These are phyloP conservation scores for Nidula niveotomentosa DNA, from an alignment of 1,284 basidiomycete species.

Conservation along the genomic window DNA sequence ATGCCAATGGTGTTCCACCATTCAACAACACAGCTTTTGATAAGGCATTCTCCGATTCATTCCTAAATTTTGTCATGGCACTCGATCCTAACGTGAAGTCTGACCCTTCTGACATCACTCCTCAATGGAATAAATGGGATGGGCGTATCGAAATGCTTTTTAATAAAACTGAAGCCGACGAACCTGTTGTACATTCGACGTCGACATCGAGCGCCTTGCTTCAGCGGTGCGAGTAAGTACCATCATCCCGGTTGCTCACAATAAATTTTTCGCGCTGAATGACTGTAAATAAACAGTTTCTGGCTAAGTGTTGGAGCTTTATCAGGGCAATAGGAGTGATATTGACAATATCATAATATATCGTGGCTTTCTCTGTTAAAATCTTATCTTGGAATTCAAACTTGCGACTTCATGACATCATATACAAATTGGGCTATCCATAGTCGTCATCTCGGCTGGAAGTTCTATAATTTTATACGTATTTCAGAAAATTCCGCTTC, in stretches of 20 bases:
- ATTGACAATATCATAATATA: neutral
- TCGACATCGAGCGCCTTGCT: neutral
- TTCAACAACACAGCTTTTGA: constrained; percentile 35
- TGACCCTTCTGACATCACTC: neutral
- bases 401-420: too few relatives aligned
- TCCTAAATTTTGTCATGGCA: constrained; percentile 33
- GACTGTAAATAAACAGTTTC: neutral
- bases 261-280: neutral
- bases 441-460: too few relatives aligned
- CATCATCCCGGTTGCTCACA: too few relatives aligned
- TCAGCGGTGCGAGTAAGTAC: neutral
- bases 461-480: too few relatives aligned
- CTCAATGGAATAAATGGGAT: neutral
- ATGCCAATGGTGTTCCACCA: constrained; percentile 14
- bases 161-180: neutral
- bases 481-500: too few relatives aligned
- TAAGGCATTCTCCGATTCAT: constrained; percentile 37
- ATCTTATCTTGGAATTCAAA: too few relatives aligned
- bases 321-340: neutral
- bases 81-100: constrained; percentile 35
- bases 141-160: neutral
- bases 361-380: too few relatives aligned
- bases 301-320: neutral
- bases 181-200: neutral
- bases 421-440: too few relatives aligned